A percentile compares a stretch with the other conserved stretches of the same genome.
Evolutionary conservation across 495 filamentous ascomycete species (phyloP).

Genomic region (Lophiotrema nucula): DNA sequence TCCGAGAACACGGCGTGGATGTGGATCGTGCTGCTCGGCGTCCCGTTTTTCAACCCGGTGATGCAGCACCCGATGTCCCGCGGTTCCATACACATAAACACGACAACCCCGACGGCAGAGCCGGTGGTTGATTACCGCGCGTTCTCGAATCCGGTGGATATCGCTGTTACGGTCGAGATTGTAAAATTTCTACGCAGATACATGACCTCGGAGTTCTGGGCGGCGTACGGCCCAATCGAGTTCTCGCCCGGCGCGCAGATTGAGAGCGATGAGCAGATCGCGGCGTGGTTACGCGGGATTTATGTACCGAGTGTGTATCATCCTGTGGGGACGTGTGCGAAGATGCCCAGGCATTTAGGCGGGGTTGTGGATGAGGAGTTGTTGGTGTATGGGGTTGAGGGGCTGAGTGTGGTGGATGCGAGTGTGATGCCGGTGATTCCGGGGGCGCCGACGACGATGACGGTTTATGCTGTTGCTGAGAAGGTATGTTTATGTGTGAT

Average conservation of each 20-base stretch:
- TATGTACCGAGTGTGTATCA: not conserved
- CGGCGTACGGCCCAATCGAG: not conserved
- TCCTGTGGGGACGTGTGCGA: slow-evolving; percentile 8
- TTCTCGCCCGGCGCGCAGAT: slow-evolving; percentile 1
- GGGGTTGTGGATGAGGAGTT: slow-evolving; percentile 25
- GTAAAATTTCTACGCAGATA: not conserved
- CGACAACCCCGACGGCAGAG: slow-evolving; percentile 1
- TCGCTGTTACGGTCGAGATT: not conserved
- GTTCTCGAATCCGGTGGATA: slow-evolving; percentile 11
- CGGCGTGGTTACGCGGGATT: not conserved
- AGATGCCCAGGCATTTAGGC: slow-evolving; percentile 24
- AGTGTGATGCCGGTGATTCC: slow-evolving; percentile 29
- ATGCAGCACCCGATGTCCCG: slow-evolving; percentile 6
- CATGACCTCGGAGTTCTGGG: not conserved
- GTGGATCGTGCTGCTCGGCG: not conserved
- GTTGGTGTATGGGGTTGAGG: slow-evolving; percentile 22
- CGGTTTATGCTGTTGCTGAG: slow-evolving; percentile 30
- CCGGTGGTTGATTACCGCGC: slow-evolving; percentile 23
- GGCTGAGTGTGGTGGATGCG: slow-evolving; percentile 32
- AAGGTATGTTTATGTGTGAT: slow-evolving; percentile 24
- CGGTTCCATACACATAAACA: slow-evolving; percentile 14
- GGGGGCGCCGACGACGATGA: slow-evolving; percentile 13
- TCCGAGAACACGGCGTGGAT: not conserved
- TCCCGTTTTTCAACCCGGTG: not conserved
- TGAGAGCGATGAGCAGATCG: slow-evolving; percentile 1